Evolutionary conservation across 73 alveolate genomes (phyloP).

Genomic region (Blepharisma stoltei): DNA sequence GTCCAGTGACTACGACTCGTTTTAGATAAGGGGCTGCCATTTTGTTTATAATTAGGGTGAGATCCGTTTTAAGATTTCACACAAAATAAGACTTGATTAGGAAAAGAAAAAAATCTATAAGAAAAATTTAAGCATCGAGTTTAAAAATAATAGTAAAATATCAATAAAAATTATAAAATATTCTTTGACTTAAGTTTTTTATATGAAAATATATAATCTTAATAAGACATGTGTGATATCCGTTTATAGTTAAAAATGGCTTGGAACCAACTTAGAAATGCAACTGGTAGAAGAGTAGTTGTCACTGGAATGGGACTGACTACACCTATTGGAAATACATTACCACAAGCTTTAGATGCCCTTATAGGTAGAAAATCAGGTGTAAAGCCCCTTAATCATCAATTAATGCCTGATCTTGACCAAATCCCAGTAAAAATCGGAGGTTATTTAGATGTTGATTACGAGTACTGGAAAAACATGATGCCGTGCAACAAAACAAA

Average conservation of each 20-base stretch:
- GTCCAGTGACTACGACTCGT: constrained; percentile 82
- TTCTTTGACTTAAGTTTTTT: too few relatives aligned
- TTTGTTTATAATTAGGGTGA: too few relatives aligned
- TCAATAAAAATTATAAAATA: too few relatives aligned
- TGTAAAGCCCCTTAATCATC: constrained; percentile 35
- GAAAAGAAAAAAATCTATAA: too few relatives aligned
- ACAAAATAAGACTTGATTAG: too few relatives aligned
- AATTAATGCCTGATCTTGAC: constrained; percentile 34
- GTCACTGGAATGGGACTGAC: constrained; percentile 72
- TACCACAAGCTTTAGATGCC: constrained; percentile 40
- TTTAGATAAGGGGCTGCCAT: background rate
- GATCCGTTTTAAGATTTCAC: too few relatives aligned
- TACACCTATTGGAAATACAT: constrained; percentile 59
- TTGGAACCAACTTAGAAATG: background rate
- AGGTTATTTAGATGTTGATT: constrained; percentile 21
- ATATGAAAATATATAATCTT: too few relatives aligned
- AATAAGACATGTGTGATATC: too few relatives aligned
- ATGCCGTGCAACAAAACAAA: constrained; percentile 33
- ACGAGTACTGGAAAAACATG: constrained; percentile 20
- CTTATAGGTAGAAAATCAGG: constrained; percentile 62
- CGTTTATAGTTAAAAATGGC: background rate
- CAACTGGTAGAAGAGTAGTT: constrained; percentile 59
- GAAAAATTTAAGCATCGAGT: too few relatives aligned
- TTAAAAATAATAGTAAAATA: too few relatives aligned
- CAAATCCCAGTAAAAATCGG: constrained; percentile 45